phyloP scores from a whole-genome alignment of 2,329 filamentous ascomycete species.

The Curvularia spicifera region DNA sequence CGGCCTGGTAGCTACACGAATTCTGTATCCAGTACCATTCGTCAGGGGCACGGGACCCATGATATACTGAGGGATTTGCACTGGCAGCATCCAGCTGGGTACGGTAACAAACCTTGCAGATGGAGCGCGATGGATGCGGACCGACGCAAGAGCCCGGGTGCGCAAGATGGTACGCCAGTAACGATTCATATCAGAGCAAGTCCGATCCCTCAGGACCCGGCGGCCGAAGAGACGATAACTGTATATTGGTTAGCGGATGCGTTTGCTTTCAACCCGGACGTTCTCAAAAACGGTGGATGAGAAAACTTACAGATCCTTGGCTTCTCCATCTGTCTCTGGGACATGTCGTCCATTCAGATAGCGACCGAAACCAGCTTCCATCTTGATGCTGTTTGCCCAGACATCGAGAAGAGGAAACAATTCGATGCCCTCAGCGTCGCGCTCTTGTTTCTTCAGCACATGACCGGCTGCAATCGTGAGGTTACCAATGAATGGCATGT shows the following conservation, averaged over 20 bases:
- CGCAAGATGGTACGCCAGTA: constrained; percentile 35
- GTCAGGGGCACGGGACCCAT: too few species aligned
- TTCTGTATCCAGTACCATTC: background rate
- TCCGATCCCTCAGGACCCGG: constrained; percentile 26
- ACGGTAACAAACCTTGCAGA: background rate
- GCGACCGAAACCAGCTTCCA: constrained; percentile 41
- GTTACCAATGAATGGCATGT: constrained; percentile 34
- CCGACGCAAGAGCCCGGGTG: constrained; percentile 25
- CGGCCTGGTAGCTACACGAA: constrained; percentile 9
- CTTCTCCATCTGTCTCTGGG: constrained; percentile 35
- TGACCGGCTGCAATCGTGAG: constrained; percentile 37
- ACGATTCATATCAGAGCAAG: constrained; percentile 31
- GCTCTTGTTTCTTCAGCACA: constrained; percentile 22
- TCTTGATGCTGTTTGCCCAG: constrained; percentile 39
- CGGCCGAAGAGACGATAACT: constrained; percentile 44
- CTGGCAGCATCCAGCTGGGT: background rate
- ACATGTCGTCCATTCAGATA: constrained; percentile 27
- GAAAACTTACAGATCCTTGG: constrained; percentile 39
- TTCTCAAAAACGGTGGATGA: background rate
- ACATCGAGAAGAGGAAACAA: constrained; percentile 32
- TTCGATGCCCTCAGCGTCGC: constrained; percentile 25
- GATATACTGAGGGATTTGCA: too few species aligned
- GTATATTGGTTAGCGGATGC: background rate
- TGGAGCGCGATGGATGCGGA: constrained; percentile 31
- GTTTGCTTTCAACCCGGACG: background rate